These are phyloP conservation scores for Tetracladium maxilliforme DNA, from an alignment of 2,329 filamentous ascomycete genomes.

Conservation along the genomic window DNA sequence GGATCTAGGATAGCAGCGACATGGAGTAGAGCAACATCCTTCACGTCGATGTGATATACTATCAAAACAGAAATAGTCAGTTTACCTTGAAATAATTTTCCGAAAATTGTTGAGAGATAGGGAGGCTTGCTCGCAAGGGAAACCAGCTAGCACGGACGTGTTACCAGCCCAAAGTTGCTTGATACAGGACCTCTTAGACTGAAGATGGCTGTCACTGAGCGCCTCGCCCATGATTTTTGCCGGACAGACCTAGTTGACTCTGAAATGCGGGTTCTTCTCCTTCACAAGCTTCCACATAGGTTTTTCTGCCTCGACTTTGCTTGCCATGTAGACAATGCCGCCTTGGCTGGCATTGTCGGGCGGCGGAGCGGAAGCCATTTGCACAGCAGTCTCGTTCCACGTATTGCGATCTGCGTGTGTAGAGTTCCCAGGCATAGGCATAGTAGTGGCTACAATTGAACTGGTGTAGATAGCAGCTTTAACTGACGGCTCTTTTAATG, in stretches of 20 bases:
- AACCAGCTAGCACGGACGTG: no score
- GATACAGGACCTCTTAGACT: conserved; percentile 1
- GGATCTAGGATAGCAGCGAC: conserved; percentile 10
- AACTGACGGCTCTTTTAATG: conserved; percentile 20
- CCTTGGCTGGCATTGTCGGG: conserved; percentile 7
- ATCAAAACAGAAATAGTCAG: no score
- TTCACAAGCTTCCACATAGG: conserved; percentile 14
- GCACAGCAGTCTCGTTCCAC: conserved; percentile 16
- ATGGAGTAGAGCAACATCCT: conserved; percentile 11
- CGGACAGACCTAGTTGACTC: conserved; percentile 9
- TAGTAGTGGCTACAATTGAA: conserved; percentile 6
- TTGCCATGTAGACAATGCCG: conserved; percentile 12
- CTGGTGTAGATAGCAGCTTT: conserved; percentile 15
- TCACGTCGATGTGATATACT: conserved; percentile 8
- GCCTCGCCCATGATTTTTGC: conserved; percentile 6
- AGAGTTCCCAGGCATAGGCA: conserved; percentile 4
- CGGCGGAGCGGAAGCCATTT: conserved; percentile 14
- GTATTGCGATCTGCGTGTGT: conserved; percentile 8
- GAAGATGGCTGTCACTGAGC: conserved; percentile 8
- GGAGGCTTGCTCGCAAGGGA: no score
- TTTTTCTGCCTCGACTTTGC: conserved; percentile 16
- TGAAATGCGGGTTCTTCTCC: conserved; percentile 10
- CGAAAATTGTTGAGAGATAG: no score
- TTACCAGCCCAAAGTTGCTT: conserved; percentile 1
- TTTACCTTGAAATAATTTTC: no score